Evolutionary conservation across 2,329 filamentous ascomycete species (phyloP).

Genomic region (Aspergillus tubingensis): DNA sequence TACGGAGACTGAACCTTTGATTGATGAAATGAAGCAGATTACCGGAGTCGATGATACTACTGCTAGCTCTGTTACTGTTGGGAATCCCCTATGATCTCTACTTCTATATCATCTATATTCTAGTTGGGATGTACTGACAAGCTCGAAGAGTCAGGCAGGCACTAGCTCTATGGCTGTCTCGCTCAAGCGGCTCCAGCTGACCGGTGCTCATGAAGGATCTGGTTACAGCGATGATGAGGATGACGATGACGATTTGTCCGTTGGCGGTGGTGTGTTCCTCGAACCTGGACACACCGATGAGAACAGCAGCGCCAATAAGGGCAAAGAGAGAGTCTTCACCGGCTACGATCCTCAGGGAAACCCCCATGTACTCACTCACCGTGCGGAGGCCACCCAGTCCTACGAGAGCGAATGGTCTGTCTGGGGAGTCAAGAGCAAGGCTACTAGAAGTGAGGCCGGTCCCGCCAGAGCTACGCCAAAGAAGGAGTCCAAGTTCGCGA

Average conservation of each 20-base stretch:
- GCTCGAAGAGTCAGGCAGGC: slow-evolving; percentile 21
- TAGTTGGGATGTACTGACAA: not conserved
- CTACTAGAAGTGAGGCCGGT: not conserved
- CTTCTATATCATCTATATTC: not conserved
- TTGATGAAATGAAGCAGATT: slow-evolving; percentile 33
- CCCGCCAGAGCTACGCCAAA: slow-evolving; percentile 4
- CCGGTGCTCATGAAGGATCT: not conserved
- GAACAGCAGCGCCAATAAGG: slow-evolving; percentile 4
- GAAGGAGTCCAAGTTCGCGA: slow-evolving; percentile 26
- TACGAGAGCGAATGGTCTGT: slow-evolving; percentile 19
- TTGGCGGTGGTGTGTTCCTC: slow-evolving; percentile 23
- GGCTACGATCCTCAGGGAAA: slow-evolving; percentile 24
- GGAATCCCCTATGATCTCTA: not conserved
- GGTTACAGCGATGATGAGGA: not conserved
- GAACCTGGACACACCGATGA: slow-evolving; percentile 13
- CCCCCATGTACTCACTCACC: slow-evolving; percentile 19
- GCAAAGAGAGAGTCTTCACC: slow-evolving; percentile 17
- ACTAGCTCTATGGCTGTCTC: slow-evolving; percentile 11
- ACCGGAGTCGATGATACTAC: slow-evolving; percentile 20
- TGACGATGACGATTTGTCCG: slow-evolving; percentile 22
- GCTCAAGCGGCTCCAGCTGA: slow-evolving; percentile 1
- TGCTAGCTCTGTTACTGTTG: slow-evolving; percentile 13
- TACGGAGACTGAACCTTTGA: slow-evolving; percentile 34
- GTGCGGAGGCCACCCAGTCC: not conserved
- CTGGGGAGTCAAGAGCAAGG: slow-evolving; percentile 15